These are phyloP conservation scores for Eucalyptus fibrosa DNA, from an alignment of 345 rosid genomes.

Conservation along the genomic window DNA sequence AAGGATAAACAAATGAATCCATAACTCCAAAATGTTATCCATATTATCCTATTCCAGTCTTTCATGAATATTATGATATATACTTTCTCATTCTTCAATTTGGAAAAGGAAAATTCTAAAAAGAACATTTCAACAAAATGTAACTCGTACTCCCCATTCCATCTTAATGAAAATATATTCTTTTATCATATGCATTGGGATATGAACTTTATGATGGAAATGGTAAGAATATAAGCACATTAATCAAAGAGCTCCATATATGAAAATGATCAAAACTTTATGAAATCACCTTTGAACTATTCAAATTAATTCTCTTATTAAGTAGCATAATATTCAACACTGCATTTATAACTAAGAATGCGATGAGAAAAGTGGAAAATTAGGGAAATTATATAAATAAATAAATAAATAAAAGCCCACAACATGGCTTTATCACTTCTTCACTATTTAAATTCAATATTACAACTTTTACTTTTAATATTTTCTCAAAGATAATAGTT, in stretches of 20 bases:
- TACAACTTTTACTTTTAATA: background rate
- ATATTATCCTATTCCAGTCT: background rate
- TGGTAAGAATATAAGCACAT: background rate
- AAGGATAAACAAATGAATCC: background rate
- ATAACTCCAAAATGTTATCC: background rate
- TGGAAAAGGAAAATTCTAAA: background rate
- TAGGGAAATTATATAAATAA: background rate
- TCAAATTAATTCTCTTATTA: background rate
- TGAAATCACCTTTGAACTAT: background rate
- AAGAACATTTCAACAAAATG: background rate
- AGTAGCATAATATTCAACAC: background rate
- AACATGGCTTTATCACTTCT: background rate
- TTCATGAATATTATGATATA: background rate
- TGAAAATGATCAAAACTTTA: background rate
- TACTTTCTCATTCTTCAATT: background rate
- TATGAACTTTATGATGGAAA: background rate
- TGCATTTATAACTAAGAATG: background rate
- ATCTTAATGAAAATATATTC: background rate
- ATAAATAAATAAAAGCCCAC: background rate
- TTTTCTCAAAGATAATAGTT: background rate
- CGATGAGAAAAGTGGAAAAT: background rate
- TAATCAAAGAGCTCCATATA: background rate
- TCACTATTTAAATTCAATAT: background rate
- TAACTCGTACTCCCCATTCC: background rate
- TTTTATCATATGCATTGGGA: background rate